Evolutionary conservation across 2,329 filamentous ascomycete genomes (phyloP).

Genomic region (Basipetospora chlamydospora): DNA sequence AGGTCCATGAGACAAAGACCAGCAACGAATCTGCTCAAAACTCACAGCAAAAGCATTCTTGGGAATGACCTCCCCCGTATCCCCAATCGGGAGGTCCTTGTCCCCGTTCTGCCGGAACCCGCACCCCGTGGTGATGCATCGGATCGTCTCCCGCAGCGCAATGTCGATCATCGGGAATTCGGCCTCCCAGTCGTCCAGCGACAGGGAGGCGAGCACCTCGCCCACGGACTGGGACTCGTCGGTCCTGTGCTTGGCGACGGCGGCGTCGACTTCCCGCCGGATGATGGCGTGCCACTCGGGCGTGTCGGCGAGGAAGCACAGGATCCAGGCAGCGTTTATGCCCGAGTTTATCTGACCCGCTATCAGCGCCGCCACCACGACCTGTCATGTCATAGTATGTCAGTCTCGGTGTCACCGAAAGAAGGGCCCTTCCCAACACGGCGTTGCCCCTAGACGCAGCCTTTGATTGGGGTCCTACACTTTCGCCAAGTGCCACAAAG

Average conservation of each 20-base stretch:
- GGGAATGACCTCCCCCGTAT: constrained; percentile 33
- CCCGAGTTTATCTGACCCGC: constrained; percentile 43
- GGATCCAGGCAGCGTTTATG: constrained; percentile 37
- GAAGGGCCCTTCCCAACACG: too few relatives aligned
- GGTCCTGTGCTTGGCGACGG: constrained; percentile 25
- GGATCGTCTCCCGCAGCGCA: constrained; percentile 37
- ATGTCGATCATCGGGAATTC: constrained; percentile 38
- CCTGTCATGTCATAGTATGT: too few relatives aligned
- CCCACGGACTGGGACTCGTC: constrained; percentile 14
- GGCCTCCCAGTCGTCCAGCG: constrained; percentile 37
- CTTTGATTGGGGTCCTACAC: too few relatives aligned
- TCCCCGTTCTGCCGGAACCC: constrained; percentile 36
- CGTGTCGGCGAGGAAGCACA: constrained; percentile 32
- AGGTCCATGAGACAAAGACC: neutral
- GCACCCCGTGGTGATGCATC: constrained; percentile 30
- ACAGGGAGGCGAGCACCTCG: constrained; percentile 26
- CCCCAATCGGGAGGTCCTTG: constrained; percentile 26
- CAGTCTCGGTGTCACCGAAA: too few relatives aligned
- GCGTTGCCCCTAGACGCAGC: too few relatives aligned
- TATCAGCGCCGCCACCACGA: constrained; percentile 38
- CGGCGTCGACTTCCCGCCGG: constrained; percentile 30
- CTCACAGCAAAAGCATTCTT: constrained; percentile 25
- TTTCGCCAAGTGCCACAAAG: too few relatives aligned
- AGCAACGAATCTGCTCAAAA: constrained; percentile 2
- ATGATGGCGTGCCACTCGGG: constrained; percentile 29